Conservation (phyloP, 2,329 filamentous ascomycete species). For the Geosmithia putterillii region DNA sequence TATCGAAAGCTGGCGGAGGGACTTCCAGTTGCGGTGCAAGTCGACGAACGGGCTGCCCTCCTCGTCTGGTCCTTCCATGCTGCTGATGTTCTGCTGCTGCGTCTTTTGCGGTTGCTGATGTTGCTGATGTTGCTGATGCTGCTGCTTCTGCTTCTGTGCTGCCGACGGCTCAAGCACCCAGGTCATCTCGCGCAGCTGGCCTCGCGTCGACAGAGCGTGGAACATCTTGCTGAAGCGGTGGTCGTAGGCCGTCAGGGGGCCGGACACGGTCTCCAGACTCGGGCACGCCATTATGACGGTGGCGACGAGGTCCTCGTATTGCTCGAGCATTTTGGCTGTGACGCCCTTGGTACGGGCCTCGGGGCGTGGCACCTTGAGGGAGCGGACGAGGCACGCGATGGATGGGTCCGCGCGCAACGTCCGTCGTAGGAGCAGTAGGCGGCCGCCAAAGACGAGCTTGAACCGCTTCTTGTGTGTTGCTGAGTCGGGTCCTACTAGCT, state of each 20-base stretch:
- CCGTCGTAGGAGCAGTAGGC: constrained; percentile 43
- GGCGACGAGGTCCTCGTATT: constrained; percentile 46
- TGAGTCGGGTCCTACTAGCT: constrained; percentile 45
- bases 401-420: constrained; percentile 41
- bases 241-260: constrained; percentile 40
- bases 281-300: constrained; percentile 53
- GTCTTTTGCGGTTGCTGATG: not conserved
- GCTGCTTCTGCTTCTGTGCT: constrained; percentile 13
- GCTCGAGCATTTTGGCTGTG: constrained; percentile 19
- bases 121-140: not conserved
- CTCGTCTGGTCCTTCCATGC: constrained; percentile 10
- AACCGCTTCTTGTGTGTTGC: constrained; percentile 42
- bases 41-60: constrained; percentile 28
- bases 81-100: constrained; percentile 10
- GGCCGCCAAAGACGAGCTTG: constrained; percentile 37
- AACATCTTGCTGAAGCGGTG: constrained; percentile 44
- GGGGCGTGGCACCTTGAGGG: constrained; percentile 39
- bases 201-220: constrained; percentile 46
- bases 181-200: constrained; percentile 41
- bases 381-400: constrained; percentile 41
- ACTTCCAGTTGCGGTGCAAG: constrained; percentile 40
- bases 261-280: constrained; percentile 46
- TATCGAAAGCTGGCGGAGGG: constrained; percentile 43
- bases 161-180: constrained; percentile 38
- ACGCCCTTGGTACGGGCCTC: constrained; percentile 22